phyloP scores from a whole-genome alignment of 192 early-diverging fungal genomes.

The Thoreauomyces humboldtii region DNA sequence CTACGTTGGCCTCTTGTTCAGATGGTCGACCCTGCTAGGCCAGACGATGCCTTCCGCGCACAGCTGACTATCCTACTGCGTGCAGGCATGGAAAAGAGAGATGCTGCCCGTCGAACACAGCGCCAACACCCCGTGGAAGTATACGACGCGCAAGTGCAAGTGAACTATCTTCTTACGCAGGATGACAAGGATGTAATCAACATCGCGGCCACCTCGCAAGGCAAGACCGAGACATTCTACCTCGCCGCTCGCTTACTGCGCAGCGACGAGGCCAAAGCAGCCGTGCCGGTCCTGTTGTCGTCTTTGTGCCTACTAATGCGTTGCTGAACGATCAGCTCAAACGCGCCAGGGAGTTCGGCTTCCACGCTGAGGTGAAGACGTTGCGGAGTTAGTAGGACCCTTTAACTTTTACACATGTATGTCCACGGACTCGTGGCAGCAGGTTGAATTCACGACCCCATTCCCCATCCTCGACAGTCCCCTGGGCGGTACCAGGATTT shows the following conservation, averaged over 20 bases:
- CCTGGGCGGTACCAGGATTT: too few relatives aligned
- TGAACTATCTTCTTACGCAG: slow-evolving; percentile 5
- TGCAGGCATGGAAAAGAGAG: slow-evolving; percentile 2
- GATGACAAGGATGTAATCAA: slow-evolving; percentile 4
- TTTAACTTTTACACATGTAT: too few relatives aligned
- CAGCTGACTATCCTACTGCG: neutral
- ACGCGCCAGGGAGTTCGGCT: neutral
- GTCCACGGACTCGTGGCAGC: too few relatives aligned
- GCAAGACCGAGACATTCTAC: slow-evolving; percentile 12
- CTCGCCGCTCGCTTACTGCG: slow-evolving; percentile 11
- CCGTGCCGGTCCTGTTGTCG: slow-evolving; percentile 8
- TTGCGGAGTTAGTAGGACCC: too few relatives aligned
- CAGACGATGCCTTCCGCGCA: neutral
- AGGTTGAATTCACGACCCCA: too few relatives aligned
- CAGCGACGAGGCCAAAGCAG: slow-evolving; percentile 1
- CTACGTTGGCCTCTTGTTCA: too few relatives aligned
- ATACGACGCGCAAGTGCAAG: slow-evolving; percentile 9
- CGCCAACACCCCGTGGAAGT: neutral
- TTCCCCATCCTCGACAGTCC: too few relatives aligned
- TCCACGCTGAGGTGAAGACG: slow-evolving; percentile 6
- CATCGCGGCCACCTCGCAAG: slow-evolving; percentile 12
- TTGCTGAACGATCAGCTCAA: slow-evolving; percentile 10
- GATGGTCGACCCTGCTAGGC: neutral
- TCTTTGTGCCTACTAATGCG: slow-evolving; percentile 5
- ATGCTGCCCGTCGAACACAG: slow-evolving; percentile 9